These are phyloP conservation scores for Tulasnella sp. DNA, from an alignment of 768 basidiomycete species.

Conservation along the genomic window DNA sequence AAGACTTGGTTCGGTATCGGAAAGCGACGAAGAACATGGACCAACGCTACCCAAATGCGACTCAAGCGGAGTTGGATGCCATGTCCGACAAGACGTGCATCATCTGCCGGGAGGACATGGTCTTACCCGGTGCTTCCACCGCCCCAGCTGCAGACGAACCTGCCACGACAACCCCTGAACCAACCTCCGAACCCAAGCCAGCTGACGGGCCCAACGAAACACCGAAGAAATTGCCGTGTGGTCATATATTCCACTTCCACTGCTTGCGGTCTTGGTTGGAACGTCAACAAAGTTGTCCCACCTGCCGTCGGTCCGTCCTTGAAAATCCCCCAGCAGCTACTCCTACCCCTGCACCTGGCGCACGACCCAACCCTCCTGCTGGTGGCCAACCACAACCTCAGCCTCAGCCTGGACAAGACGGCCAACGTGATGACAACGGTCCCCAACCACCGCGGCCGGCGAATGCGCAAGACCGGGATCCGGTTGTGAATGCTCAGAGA, in stretches of 20 bases:
- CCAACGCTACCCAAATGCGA: slow-evolving; percentile 86
- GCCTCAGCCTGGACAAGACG: background rate
- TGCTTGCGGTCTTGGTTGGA: slow-evolving; percentile 97
- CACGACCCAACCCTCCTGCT: background rate
- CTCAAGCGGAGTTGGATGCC: slow-evolving; percentile 67
- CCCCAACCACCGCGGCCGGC: background rate
- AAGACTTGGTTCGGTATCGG: slow-evolving; percentile 85
- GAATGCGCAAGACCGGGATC: background rate
- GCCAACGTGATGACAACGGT: background rate
- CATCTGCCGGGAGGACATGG: slow-evolving; percentile 96
- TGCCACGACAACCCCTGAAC: background rate
- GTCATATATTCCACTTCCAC: slow-evolving; percentile 96
- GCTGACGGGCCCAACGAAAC: slow-evolving; percentile 73
- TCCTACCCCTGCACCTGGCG: background rate
- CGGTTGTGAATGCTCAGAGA: background rate
- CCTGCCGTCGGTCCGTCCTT: slow-evolving; percentile 76
- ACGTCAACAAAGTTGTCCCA: slow-evolving; percentile 96
- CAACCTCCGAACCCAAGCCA: slow-evolving; percentile 19
- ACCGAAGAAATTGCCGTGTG: slow-evolving; percentile 93
- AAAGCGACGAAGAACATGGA: slow-evolving; percentile 96
- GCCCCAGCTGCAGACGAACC: slow-evolving; percentile 17
- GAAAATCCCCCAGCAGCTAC: slow-evolving; percentile 34
- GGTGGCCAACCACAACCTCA: background rate
- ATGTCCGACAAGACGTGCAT: slow-evolving; percentile 92
- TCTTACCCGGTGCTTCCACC: slow-evolving; percentile 30